Percentiles rank a stretch among this genome's conserved stretches.
Conservation (phyloP, 2,329 filamentous ascomycete species). For the Hypomyces perniciosus region DNA sequence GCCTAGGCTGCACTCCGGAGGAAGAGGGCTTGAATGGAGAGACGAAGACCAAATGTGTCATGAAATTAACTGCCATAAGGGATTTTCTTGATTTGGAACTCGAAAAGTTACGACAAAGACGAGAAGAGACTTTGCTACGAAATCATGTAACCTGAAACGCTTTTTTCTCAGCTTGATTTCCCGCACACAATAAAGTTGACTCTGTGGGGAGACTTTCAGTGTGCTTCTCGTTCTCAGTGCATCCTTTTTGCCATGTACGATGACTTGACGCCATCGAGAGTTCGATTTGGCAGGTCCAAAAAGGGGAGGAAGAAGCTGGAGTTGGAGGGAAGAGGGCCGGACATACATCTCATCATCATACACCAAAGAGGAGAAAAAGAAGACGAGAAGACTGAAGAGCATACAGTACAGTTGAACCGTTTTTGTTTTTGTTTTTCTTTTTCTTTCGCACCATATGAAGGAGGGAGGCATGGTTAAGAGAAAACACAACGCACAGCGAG, state of each 20-base stretch:
- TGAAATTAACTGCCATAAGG: slow-evolving; percentile 1
- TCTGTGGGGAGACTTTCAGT: neutral
- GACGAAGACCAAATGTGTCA: slow-evolving; percentile 4
- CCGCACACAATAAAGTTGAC: neutral
- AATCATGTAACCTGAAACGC: neutral
- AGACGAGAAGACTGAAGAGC: neutral
- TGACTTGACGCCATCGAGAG: too few relatives aligned
- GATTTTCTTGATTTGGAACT: slow-evolving; percentile 1
- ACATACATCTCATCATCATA: neutral
- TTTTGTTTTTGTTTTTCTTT: neutral
- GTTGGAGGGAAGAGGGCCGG: too few relatives aligned
- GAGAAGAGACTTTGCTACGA: slow-evolving; percentile 2
- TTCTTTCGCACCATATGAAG: neutral
- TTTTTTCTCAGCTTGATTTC: neutral
- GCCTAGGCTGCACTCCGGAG: slow-evolving; percentile 23
- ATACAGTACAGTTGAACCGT: too few relatives aligned
- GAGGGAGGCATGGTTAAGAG: neutral
- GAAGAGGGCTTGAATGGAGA: slow-evolving; percentile 11
- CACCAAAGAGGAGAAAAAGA: neutral
- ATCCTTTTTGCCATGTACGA: too few relatives aligned
- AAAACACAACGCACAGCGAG: neutral
- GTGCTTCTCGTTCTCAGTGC: neutral
- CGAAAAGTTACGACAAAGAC: neutral
- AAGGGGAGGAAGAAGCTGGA: too few relatives aligned
- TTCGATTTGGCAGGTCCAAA: too few relatives aligned